phyloP scores from a whole-genome alignment of 1,284 basidiomycete genomes.

The Boletus mariae region DNA sequence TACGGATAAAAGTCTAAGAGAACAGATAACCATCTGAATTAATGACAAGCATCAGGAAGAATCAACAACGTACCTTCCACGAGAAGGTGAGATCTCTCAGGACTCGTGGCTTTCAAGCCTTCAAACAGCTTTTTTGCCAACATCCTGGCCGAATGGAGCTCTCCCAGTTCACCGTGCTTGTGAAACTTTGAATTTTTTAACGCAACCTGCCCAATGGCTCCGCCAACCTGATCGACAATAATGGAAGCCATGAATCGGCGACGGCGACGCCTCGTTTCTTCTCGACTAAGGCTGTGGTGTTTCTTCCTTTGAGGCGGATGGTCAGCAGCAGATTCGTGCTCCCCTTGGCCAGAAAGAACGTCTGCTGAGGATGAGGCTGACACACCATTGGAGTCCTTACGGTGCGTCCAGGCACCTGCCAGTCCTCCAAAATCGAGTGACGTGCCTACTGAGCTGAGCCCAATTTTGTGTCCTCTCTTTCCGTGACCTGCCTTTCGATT shows the following conservation, averaged over 20 bases:
- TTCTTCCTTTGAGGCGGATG: constrained; percentile 16
- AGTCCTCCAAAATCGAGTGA: constrained; percentile 31
- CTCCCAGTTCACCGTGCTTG: constrained; percentile 50
- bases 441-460: constrained; percentile 28
- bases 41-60: not conserved
- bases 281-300: constrained; percentile 22
- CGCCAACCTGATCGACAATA: constrained; percentile 69
- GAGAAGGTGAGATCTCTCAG: constrained; percentile 55
- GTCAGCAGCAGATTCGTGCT: constrained; percentile 20
- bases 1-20: constrained; percentile 69
- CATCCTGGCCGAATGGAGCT: constrained; percentile 65
- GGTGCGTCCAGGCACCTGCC: constrained; percentile 24
- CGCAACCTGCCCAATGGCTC: constrained; percentile 67
- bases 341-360: constrained; percentile 3
- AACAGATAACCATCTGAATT: constrained; percentile 2
- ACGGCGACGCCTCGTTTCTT: constrained; percentile 41
- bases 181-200: constrained; percentile 64
- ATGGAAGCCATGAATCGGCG: constrained; percentile 57
- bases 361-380: constrained; percentile 8
- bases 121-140: constrained; percentile 75
- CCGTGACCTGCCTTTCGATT: constrained; percentile 32
- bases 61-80: constrained; percentile 52
- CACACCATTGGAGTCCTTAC: constrained; percentile 23
- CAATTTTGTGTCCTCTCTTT: constrained; percentile 36
- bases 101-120: constrained; percentile 58